Conservation (phyloP, 108 stramenopile species). For the Nannochloropsis gaditana region DNA sequence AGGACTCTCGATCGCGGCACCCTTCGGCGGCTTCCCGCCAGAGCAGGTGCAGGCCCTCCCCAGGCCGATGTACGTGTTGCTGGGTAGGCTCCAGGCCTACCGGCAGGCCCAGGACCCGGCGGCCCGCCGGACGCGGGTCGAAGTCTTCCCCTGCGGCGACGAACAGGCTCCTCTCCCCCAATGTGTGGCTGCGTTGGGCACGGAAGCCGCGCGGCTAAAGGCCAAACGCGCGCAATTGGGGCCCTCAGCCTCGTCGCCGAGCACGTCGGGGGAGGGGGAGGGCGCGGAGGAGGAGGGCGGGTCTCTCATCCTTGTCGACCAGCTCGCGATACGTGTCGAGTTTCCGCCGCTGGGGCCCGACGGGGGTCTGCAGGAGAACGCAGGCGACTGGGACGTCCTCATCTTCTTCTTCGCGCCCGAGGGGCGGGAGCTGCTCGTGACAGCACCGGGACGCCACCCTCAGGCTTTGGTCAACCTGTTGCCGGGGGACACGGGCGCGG, state of each 20-base stretch:
- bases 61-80: neutral
- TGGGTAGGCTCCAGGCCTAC: neutral
- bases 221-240: neutral
- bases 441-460: neutral
- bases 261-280: neutral
- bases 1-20: neutral
- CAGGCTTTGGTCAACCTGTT: neutral
- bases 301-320: neutral
- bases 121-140: neutral
- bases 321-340: neutral
- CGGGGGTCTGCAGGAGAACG: neutral
- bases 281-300: neutral
- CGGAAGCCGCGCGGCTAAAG: neutral
- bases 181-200: neutral
- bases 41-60: neutral
- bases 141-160: neutral
- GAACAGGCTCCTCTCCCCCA: neutral
- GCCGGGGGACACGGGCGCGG: neutral
- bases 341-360: neutral
- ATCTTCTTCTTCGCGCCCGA: neutral
- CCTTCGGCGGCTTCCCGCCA: neutral
- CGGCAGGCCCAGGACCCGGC: neutral
- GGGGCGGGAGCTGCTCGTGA: neutral
- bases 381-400: neutral
- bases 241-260: neutral